phyloP scores from a whole-genome alignment of 2,329 filamentous ascomycete species.

The Uncinocarpus reesii region DNA sequence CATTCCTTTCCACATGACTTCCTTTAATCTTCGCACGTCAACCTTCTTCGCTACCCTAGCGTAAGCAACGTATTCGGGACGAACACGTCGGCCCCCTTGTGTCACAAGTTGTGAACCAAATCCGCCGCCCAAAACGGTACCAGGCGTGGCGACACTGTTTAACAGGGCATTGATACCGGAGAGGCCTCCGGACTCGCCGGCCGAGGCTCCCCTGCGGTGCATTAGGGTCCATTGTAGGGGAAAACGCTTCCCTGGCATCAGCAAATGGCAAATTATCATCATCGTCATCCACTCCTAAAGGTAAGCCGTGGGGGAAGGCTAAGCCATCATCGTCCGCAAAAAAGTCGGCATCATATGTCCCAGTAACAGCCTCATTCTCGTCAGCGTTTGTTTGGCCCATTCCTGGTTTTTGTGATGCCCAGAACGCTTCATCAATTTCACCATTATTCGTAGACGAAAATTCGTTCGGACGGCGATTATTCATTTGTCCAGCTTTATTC shows the following conservation, averaged over 20 bases:
- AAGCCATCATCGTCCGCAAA: conserved; percentile 63
- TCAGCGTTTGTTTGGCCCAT: conserved; percentile 40
- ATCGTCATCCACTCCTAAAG: conserved; percentile 37
- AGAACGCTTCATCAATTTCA: conserved; percentile 92
- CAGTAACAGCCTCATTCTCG: conserved; percentile 52
- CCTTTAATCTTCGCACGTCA: conserved; percentile 53
- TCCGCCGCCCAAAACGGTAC: conserved; percentile 40
- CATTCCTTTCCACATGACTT: conserved; percentile 56
- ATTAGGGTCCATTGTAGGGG: conserved; percentile 29
- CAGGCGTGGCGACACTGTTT: conserved; percentile 32
- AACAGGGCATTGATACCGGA: conserved; percentile 33
- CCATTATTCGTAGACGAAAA: conserved; percentile 53
- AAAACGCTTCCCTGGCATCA: conserved; percentile 41
- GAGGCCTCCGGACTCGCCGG: conserved; percentile 27
- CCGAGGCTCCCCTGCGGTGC: conserved; percentile 25
- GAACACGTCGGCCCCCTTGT: conserved; percentile 46
- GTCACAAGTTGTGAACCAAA: conserved; percentile 55
- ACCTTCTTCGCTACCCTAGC: conserved; percentile 58
- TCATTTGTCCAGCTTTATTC: conserved; percentile 37
- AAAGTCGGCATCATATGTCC: conserved; percentile 94
- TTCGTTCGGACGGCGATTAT: conserved; percentile 31
- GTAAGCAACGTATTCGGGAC: conserved; percentile 57
- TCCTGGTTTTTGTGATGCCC: conserved; percentile 56
- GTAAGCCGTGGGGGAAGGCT: conserved; percentile 38
- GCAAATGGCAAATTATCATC: conserved; percentile 40